A percentile compares a stretch with the other conserved stretches of the same genome.
These are phyloP conservation scores for Candida tunisiensis DNA, from an alignment of 1,139 yeast genomes.

Conservation along the genomic window DNA sequence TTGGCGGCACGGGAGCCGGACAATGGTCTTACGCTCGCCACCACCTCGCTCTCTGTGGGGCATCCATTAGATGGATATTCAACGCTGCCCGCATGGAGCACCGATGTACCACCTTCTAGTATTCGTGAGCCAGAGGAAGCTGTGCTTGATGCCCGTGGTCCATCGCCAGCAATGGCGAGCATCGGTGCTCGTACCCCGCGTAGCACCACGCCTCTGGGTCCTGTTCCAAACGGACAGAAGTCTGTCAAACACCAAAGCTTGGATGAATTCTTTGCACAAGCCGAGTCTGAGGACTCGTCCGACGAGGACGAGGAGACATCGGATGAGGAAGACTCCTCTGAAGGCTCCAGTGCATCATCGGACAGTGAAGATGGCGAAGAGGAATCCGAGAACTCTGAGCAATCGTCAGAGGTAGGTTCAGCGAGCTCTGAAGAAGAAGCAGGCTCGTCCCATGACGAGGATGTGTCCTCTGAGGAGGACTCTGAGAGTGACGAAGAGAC, in stretches of 20 bases:
- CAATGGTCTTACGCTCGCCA: slow-evolving; percentile 24
- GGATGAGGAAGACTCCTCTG: slow-evolving; percentile 7
- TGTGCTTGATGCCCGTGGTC: slow-evolving; percentile 4
- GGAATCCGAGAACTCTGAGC: too few relatives aligned
- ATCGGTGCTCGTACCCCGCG: too few relatives aligned
- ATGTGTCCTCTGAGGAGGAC: not conserved
- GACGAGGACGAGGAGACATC: slow-evolving; percentile 10
- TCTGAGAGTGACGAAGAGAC: not conserved
- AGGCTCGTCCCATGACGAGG: not conserved
- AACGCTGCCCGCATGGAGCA: slow-evolving; percentile 7
- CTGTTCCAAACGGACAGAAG: slow-evolving; percentile 1
- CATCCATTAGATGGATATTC: slow-evolving; percentile 12
- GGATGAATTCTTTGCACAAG: slow-evolving; percentile 71
- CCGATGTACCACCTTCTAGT: slow-evolving; percentile 6
- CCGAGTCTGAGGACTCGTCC: slow-evolving; percentile 15
- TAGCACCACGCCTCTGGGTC: too few relatives aligned
- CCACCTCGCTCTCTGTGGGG: slow-evolving; percentile 17
- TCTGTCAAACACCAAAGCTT: slow-evolving; percentile 49
- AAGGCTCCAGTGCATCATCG: slow-evolving; percentile 13
- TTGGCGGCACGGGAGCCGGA: not conserved
- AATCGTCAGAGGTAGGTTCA: too few relatives aligned
- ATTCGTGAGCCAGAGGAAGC: slow-evolving; percentile 1
- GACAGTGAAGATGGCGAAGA: slow-evolving; percentile 12
- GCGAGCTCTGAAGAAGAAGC: not conserved
- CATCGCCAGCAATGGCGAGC: slow-evolving; percentile 11